Conservation (phyloP, 2,329 filamentous ascomycete genomes). For the Xylariomycetidae sp. region DNA sequence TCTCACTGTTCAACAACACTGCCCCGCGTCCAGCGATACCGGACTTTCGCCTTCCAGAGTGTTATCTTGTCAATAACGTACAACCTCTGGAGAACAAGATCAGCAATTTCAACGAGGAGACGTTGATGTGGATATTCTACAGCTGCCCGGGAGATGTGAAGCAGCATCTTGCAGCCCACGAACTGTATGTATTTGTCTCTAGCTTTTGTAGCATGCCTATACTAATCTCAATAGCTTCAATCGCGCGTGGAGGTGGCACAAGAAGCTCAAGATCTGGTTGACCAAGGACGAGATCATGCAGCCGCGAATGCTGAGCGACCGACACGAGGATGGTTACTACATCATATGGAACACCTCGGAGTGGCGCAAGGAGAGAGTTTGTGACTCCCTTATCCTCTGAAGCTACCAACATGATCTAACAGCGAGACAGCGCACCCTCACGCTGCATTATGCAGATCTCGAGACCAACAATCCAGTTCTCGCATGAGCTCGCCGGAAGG, state of each 20-base stretch:
- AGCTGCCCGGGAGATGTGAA: constrained; percentile 59
- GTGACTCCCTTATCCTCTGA: constrained; percentile 20
- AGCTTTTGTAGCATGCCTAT: constrained; percentile 1
- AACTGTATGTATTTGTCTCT: constrained; percentile 45
- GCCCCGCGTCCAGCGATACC: constrained; percentile 54
- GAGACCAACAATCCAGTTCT: constrained; percentile 37
- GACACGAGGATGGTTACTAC: constrained; percentile 61
- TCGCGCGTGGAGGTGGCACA: constrained; percentile 66
- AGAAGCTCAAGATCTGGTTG: constrained; percentile 61
- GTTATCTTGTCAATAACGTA: constrained; percentile 63
- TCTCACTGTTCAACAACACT: constrained; percentile 57
- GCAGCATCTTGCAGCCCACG: constrained; percentile 58
- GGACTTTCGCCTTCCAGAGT: constrained; percentile 57
- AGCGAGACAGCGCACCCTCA: constrained; percentile 52
- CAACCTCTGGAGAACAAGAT: constrained; percentile 63
- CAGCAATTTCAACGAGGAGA: constrained; percentile 63
- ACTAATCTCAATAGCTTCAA: constrained; percentile 42
- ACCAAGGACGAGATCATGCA: constrained; percentile 65
- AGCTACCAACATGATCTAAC: constrained; percentile 1
- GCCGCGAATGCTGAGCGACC: constrained; percentile 53
- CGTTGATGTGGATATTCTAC: constrained; percentile 66
- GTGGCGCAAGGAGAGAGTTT: constrained; percentile 60
- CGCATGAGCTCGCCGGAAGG: too few relatives aligned
- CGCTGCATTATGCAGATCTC: constrained; percentile 57
- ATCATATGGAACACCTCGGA: constrained; percentile 60